Evolutionary conservation across 179 eudicot species (phyloP), one percentile per base, ranked within the genome.

Genomic region (Monotropa hypopitys): DNA sequence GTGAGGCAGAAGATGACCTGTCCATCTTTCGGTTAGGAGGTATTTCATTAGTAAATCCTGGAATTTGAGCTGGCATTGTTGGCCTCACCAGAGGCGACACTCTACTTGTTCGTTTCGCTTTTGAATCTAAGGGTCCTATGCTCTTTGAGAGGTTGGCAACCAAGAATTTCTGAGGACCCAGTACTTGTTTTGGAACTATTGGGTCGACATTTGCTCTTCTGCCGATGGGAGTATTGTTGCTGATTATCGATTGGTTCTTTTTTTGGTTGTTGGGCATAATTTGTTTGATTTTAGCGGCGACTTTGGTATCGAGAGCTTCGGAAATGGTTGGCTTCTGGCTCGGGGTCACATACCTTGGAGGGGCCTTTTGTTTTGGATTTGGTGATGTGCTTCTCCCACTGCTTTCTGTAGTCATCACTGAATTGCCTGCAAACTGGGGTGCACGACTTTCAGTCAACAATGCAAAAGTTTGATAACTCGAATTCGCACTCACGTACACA

Each of bases 141-240:
- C 81, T 83, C 74, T 81, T 85, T 4, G 86, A 63, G 28, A 76
- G 84, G 65, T 83, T 85, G 51, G 84, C 66, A 66, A 68, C 72
- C 15, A 73, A 26, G 28, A 76, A 77, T 59, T 73, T 77, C 11
- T 32, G 46, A 23, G 54, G 70, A 51, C 50, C 61, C 7, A 4
- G 18, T 42, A 15, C 8, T 18, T 69, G 40, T 78, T 78, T 81
- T 75, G 76, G 1, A 3, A 71, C 26, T 7, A 75, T 15, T 20
- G 79, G 42, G 21, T 51, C 18, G 40, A 56, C 40, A 28, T 45
- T 78, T 21, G 68, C 15, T 69, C 46, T 82, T 66, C 76, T 70
- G 21, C 8, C 26, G 26, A 5, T 40, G 20, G 70, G 66, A 9
- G 3, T n/a, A 11, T 10, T 3, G 33, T 13, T 74, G 23, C 50